Conservation (phyloP, 352 stramenopile genomes). For the Pseudoperonospora humuli region DNA sequence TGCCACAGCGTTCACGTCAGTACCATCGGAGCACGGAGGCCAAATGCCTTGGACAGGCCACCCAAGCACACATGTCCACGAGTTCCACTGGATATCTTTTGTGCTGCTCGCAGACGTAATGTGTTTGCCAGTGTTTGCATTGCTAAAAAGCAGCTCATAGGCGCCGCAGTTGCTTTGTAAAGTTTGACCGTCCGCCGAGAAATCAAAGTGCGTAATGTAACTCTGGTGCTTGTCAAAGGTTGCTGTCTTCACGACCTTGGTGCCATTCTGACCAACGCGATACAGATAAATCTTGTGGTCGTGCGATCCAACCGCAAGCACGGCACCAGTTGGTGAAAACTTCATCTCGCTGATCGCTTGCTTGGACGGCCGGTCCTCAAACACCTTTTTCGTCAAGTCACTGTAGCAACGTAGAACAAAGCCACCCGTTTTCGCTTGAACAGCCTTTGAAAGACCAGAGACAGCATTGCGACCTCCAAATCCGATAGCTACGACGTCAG, state of each 20-base stretch:
- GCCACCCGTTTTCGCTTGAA: slow-evolving; percentile 46
- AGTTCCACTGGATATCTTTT: too few relatives aligned
- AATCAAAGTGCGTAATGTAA: slow-evolving; percentile 86
- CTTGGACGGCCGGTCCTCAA: slow-evolving; percentile 74
- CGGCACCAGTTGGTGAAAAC: slow-evolving; percentile 47
- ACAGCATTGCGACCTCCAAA: slow-evolving; percentile 45
- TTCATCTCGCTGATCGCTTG: slow-evolving; percentile 78
- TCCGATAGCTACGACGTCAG: slow-evolving; percentile 50
- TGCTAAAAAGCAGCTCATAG: slow-evolving; percentile 88
- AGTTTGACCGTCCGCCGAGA: slow-evolving; percentile 45
- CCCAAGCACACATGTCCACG: too few relatives aligned
- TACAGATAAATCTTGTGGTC: slow-evolving; percentile 76
- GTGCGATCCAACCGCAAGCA: slow-evolving; percentile 61
- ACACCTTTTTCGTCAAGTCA: slow-evolving; percentile 52
- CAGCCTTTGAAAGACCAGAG: slow-evolving; percentile 13
- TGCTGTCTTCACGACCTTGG: slow-evolving; percentile 38
- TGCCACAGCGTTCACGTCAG: too few relatives aligned
- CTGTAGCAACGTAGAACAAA: slow-evolving; percentile 55
- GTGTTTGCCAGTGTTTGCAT: too few relatives aligned
- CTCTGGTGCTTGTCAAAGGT: slow-evolving; percentile 73
- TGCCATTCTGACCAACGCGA: slow-evolving; percentile 34
- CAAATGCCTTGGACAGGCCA: too few relatives aligned
- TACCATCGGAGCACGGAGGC: too few relatives aligned
- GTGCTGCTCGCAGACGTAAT: too few relatives aligned
- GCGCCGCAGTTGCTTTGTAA: slow-evolving; percentile 76